These are phyloP conservation scores for Thuidium tamariscinum DNA, from an alignment of 225 moss, liverwort and hornwort species.

Conservation along the genomic window DNA sequence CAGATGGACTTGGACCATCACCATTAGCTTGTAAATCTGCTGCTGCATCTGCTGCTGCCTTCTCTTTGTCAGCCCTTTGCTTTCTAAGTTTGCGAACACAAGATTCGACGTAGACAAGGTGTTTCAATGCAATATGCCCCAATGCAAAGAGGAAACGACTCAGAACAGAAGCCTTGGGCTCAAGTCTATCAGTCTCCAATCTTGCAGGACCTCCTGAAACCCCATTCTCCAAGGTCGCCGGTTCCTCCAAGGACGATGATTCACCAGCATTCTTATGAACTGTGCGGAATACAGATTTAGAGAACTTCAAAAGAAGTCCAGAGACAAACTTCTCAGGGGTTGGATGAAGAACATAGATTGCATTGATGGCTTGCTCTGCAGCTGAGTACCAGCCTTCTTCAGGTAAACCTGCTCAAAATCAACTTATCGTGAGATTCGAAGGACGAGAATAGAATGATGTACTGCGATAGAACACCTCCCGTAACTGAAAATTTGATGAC, in stretches of 20 bases:
- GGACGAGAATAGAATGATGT: neutral
- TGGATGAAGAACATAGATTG: constrained; percentile 79
- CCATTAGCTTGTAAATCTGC: constrained; percentile 36
- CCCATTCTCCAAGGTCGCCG: constrained; percentile 4
- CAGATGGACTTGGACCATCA: constrained; percentile 20
- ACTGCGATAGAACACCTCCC: neutral
- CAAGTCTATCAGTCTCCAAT: constrained; percentile 9
- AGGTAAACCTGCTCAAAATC: constrained; percentile 44
- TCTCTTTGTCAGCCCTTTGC: constrained; percentile 64
- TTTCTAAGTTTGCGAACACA: constrained; percentile 69
- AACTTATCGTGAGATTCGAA: neutral
- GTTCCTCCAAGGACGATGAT: constrained; percentile 20
- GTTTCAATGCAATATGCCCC: constrained; percentile 78
- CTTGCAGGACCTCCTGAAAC: constrained; percentile 14
- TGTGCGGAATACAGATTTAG: constrained; percentile 37
- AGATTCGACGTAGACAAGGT: constrained; percentile 82
- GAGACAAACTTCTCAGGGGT: constrained; percentile 77
- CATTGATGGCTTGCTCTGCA: constrained; percentile 90
- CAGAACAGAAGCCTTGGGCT: constrained; percentile 20
- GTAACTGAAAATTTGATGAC: neutral
- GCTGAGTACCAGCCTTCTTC: constrained; percentile 91
- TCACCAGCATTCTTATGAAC: neutral
- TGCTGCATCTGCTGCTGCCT: constrained; percentile 47
- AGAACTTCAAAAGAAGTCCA: constrained; percentile 53
- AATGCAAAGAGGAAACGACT: constrained; percentile 83